Base-by-base conservation (phyloP, 2,329 filamentous ascomycete genomes). In the Zymoseptoria crescenta region DNA sequence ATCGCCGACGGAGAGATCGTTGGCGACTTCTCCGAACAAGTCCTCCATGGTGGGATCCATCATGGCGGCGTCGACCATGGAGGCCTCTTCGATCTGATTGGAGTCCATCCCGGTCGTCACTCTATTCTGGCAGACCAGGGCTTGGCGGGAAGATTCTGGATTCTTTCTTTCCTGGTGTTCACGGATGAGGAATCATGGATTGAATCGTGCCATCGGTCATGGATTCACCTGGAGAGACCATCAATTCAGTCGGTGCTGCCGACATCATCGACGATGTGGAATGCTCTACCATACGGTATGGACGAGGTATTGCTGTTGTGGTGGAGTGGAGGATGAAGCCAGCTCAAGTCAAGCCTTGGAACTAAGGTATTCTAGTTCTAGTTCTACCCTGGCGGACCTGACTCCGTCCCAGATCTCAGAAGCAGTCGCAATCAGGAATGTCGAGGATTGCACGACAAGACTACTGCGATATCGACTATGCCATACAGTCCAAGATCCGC, bases 1-100 rank as follows among this genome's bases (percentile, higher is more conserved):
- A 65, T 75, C 73, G 70, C 35, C 35, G 63, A 85, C 81, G 70
- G 73, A 68, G 71, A 82, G 74, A 65, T 75, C 73, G 70, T 79
- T 76, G n/a, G 76, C 72, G 62, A 78, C 75, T 27, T 91, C 88
- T 45, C 86, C 88, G 71, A 92, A 92, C 35, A 92, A 79, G 70
- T 92, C 88, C 73, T 84, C 77, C 69, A 83, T 83, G 69, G 81
- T 59, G 19, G 63, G 55, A 58, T 67, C 67, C 62, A 68, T 66
- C 59, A 67, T 64, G 54, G 60, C 56, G 49, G 62, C 57, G 24
- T 66, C 65, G 20, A 62, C 55, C 57, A 69, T 58, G 30, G 58
- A 52, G 29, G 62, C 45, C 21, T 58, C 58, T 13, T 66, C 66
- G 54, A 68, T 62, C 13, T 30, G 56, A 53, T 54, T 49, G 20